Evolutionary conservation across 495 filamentous ascomycete genomes (phyloP), one percentile per base, ranked within the genome.

Genomic region (Aspergillus wentii): DNA sequence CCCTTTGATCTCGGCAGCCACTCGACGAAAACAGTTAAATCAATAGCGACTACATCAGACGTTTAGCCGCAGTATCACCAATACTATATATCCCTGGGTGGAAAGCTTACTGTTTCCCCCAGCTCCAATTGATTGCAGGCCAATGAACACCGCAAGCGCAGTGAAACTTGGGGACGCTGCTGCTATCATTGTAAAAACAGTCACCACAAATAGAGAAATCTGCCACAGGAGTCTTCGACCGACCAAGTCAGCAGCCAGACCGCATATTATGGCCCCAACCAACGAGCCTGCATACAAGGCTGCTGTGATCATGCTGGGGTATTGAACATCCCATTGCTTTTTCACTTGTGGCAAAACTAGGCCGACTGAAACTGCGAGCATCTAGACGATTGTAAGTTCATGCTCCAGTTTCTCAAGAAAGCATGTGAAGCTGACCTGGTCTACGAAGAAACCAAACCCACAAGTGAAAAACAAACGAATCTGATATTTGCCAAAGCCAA

Each of bases 401-500:
- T 5, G 10, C 22, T 6, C 6, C 22, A 6, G 10, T 25, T 25
- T 25, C 6, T 25, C 22, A 25, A 5, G 22, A 10, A 6, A 25
- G 5, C 22, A 25, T 6, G 5, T 25, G 22, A 5, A 25, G 14
- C 31, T 35, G 25, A 38, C 41, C 41, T 43, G 41, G 20, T 43
- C 41, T 30, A 27, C 41, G 8, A 43, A 5, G 18, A 37, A 43
- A 8, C 41, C 41, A 19, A 43, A 43, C 3, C 41, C 33, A 15
- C 41, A 43, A 13, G 41, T 15, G 9, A 17, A 8, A 5, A 35
- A 11, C n/a, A 43, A n/a, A 8, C 32, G 41, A 23, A 22, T 30
- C 28, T 43, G 41, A 13, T 43, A 43, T 8, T 27, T 22, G n/a
- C 41, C 41, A 14, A 43, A 21, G 2, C 41, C 41, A 8, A 43